These are phyloP conservation scores for Monilinia fructicola DNA, from an alignment of 2,329 filamentous ascomycete genomes.

Conservation along the genomic window DNA sequence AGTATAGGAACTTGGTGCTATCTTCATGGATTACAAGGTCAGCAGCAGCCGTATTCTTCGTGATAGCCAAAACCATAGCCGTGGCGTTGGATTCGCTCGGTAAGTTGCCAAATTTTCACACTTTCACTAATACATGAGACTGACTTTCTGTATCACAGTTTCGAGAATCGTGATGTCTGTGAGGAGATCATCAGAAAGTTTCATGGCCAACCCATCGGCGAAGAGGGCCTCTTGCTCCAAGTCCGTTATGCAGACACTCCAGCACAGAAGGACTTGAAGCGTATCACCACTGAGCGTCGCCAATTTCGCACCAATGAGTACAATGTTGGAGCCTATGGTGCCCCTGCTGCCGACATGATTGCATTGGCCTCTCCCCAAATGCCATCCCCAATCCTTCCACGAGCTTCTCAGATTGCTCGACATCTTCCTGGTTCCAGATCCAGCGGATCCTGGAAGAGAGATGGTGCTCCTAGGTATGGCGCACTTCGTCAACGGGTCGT, in stretches of 20 bases:
- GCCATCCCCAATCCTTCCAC: constrained; percentile 37
- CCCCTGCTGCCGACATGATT: constrained; percentile 38
- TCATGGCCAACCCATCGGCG: constrained; percentile 74
- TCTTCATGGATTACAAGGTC: constrained; percentile 78
- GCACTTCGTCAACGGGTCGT: background rate
- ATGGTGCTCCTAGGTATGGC: constrained; percentile 31
- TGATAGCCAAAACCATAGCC: constrained; percentile 86
- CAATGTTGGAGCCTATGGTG: constrained; percentile 70
- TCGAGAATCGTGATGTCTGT: constrained; percentile 84
- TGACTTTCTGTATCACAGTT: constrained; percentile 54
- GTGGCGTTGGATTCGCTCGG: constrained; percentile 97
- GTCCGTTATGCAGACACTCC: constrained; percentile 97
- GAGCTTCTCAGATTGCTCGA: constrained; percentile 38
- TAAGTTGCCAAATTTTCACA: constrained; percentile 46
- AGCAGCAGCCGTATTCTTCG: constrained; percentile 94
- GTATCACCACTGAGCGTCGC: constrained; percentile 89
- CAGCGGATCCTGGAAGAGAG: constrained; percentile 41
- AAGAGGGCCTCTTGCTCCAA: constrained; percentile 81
- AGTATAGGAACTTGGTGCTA: constrained; percentile 68
- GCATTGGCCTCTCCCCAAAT: constrained; percentile 54
- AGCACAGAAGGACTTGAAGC: constrained; percentile 93
- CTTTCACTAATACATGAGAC: constrained; percentile 4
- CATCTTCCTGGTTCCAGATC: constrained; percentile 37
- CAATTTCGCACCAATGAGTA: constrained; percentile 97
- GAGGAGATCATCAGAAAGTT: constrained; percentile 85